These are phyloP conservation scores for Simplicillium aogashimaense DNA, from an alignment of 2,329 filamentous ascomycete genomes.

Conservation along the genomic window DNA sequence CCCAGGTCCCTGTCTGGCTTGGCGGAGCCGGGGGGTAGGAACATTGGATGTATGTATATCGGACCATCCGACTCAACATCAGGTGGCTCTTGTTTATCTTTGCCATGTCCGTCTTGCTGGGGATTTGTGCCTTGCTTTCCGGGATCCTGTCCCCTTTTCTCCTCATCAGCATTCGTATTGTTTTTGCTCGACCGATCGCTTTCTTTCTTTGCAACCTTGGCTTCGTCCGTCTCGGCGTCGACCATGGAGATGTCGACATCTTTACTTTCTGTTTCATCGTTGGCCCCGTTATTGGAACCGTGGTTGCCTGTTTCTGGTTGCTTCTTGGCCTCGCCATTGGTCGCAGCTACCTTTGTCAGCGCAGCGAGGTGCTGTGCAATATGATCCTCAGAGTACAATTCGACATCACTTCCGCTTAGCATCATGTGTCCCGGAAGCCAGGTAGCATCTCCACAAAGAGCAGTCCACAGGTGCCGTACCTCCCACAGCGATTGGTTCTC, in stretches of 20 bases:
- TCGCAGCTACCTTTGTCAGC: constrained; percentile 12
- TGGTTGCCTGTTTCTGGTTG: too few species aligned
- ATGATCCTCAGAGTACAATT: constrained; percentile 41
- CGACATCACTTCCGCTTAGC: constrained; percentile 44
- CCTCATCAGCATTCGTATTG: constrained; percentile 9
- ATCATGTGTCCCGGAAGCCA: constrained; percentile 54
- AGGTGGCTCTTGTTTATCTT: neutral
- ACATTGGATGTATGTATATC: constrained; percentile 60
- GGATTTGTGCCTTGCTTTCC: constrained; percentile 1
- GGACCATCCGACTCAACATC: constrained; percentile 24
- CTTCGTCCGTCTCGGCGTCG: constrained; percentile 13
- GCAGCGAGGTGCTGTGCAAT: constrained; percentile 26
- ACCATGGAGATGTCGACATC: constrained; percentile 20
- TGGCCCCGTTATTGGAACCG: constrained; percentile 7
- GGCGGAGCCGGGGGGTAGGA: constrained; percentile 52
- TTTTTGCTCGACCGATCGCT: constrained; percentile 12
- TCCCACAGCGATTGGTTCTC: constrained; percentile 65
- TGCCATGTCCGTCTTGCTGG: neutral
- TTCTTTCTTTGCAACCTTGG: constrained; percentile 3
- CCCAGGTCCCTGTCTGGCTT: constrained; percentile 61
- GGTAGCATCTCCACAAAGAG: constrained; percentile 64
- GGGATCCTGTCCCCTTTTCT: constrained; percentile 4
- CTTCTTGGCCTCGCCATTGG: constrained; percentile 11
- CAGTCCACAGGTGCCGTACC: constrained; percentile 63
- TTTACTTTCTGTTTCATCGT: constrained; percentile 7